Evolutionary conservation across 2,329 filamentous ascomycete species (phyloP), one percentile per base, ranked within the genome.

Genomic region (Neurospora sp.): DNA sequence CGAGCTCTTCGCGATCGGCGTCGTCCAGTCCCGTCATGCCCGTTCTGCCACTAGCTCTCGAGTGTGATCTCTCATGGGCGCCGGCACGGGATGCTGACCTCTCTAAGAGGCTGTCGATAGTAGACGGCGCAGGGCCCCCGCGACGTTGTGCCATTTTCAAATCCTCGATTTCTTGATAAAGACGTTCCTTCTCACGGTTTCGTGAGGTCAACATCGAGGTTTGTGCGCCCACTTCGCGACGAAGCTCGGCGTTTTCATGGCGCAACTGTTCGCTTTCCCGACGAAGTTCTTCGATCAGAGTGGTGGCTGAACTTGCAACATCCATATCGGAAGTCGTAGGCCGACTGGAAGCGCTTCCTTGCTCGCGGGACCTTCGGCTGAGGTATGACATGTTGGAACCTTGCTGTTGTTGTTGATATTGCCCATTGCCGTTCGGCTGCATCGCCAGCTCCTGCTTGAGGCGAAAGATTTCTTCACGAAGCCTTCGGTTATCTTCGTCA

Each of bases 111-210:
- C 93, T 97, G 77, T 98, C 96, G 6, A 95, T 89, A 1, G 93
- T 88, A 0, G 87, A 88, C 0, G 86, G 84, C 0, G 86, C 85
- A 4, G 83, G 77, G 74, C 86, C 91, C 38, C 88, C 88, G 72
- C 92, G 89, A 69, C 93, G 89, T 74, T 93, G 90, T 1, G 91
- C 89, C 75, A 98, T 88, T 81, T 98, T 99, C 72, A 99, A 84
- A 72, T 97, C 94, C 80, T 99, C 96, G 72, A 98, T 98, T 78
- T 99, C 95, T 77, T 97, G 93, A 79, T 98, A 97, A 8, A 99
- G 84, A 5, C 93, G 89, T 78, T 98, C 94, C 77, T 97, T 96
- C 78, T 99, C 96, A 36, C 93, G 91, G 77, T 97, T 97, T 33
- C 96, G 88, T 41, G 96, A 98, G 1, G 95, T 97, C 40, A 99